These are phyloP conservation scores for Naganishia vishniacii DNA, from an alignment of 768 basidiomycete genomes.

Conservation along the genomic window DNA sequence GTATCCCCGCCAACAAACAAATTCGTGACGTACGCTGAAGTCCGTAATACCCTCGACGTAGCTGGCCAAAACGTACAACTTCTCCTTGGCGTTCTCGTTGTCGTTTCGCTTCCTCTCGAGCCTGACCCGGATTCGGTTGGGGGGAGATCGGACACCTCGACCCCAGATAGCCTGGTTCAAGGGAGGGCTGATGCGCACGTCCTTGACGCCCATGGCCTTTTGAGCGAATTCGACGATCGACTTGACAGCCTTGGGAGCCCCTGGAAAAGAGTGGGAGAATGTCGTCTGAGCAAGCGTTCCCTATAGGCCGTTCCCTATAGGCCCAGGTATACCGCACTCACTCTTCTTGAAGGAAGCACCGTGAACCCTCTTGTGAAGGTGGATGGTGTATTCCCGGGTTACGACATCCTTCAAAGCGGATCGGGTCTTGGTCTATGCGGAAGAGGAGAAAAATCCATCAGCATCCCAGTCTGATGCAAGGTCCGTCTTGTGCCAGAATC, in stretches of 20 bases:
- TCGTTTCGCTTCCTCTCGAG: slow-evolving; percentile 98
- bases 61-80: slow-evolving; percentile 85
- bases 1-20: background rate
- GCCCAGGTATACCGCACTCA: slow-evolving; percentile 26
- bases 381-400: slow-evolving; percentile 97
- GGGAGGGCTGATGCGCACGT: slow-evolving; percentile 89
- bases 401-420: slow-evolving; percentile 97
- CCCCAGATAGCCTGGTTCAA: slow-evolving; percentile 95
- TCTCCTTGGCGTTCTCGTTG: slow-evolving; percentile 97
- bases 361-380: slow-evolving; percentile 90
- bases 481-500: background rate
- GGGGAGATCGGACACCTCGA: slow-evolving; percentile 87
- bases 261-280: slow-evolving; percentile 23
- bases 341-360: slow-evolving; percentile 95
- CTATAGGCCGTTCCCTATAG: too few species aligned
- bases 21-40: slow-evolving; percentile 67
- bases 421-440: slow-evolving; percentile 63
- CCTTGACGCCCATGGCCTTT: slow-evolving; percentile 90
- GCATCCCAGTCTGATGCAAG: background rate
- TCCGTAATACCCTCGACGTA: slow-evolving; percentile 63
- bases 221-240: slow-evolving; percentile 84
- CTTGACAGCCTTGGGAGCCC: slow-evolving; percentile 90
- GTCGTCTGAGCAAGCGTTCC: background rate
- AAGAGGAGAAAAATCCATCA: background rate
- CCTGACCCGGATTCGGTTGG: slow-evolving; percentile 83